Base-by-base conservation (phyloP, 441 rosid species). In the Flueggea neowawraea region DNA sequence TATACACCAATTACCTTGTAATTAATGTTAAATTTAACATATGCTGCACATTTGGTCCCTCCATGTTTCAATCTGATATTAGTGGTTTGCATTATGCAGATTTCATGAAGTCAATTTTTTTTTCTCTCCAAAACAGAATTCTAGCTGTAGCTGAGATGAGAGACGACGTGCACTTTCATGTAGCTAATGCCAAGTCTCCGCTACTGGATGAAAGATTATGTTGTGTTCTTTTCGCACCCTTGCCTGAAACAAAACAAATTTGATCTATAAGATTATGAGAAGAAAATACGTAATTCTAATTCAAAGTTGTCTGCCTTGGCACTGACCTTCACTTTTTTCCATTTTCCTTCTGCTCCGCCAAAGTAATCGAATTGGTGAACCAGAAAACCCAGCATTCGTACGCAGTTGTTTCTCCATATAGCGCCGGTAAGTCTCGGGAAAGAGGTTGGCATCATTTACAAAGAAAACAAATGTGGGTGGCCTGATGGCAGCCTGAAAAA, bases 371-470 rank as follows among this genome's bases (percentile, higher is more conserved):
- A 93, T 93, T n/a, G 98, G 96, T 16, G 96, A 86, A n/a, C 97
- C 97, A 31, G 88, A 48, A 78, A 90, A 93, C 51, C 98, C 97
- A 31, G 92, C 96, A 71, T 90, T 84, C 12, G 81, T 22, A 57
- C 95, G 94, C 57, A 93, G 85, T 79, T 88, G 95, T 84, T 93
- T 93, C 87, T 90, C 98, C 97, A 93, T 79, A 67, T 84, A 93
- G 52, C 93, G 84, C 36, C 92, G 83, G 70, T 90, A 93, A 11
- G 96, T 90, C 67, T 93, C 97, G 3, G 95, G 82, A 60, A 93
- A 93, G 61, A 93, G 84, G 76, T 82, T 93, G 64, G 96, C 79
- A 54, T 93, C 97, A 69, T 93, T 93, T 49, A 90, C 96, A 60
- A 93, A 93, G 86, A 90, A 88, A 62, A 93, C 97, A 72, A 93